Evolutionary conservation across 2,329 filamentous ascomycete genomes (phyloP).

Genomic region (Cercospora zeae-maydis): DNA sequence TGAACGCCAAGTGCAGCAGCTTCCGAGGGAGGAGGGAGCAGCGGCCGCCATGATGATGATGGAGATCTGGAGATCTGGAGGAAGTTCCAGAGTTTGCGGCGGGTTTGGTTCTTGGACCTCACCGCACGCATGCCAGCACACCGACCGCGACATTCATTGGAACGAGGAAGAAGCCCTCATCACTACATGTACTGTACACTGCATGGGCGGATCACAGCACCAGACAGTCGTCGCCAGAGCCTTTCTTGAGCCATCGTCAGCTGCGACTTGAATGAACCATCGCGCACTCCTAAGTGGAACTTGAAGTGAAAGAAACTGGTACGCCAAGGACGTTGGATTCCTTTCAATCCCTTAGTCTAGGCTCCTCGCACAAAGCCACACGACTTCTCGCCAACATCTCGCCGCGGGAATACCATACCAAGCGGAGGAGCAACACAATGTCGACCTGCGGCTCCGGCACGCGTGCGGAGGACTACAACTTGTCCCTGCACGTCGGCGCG

Average conservation of each 20-base stretch:
- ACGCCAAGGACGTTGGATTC: background rate
- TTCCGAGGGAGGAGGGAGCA: background rate
- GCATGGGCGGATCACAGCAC: background rate
- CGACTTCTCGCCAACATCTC: background rate
- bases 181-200: background rate
- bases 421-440: slow-evolving; percentile 7
- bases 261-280: background rate
- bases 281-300: background rate
- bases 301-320: background rate
- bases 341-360: background rate
- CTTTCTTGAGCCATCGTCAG: background rate
- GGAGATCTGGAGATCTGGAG: background rate
- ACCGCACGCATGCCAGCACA: background rate
- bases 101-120: background rate
- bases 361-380: background rate
- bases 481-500: slow-evolving; percentile 53
- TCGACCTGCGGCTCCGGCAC: slow-evolving; percentile 49
- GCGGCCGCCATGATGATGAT: background rate
- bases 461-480: slow-evolving; percentile 48
- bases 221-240: background rate
- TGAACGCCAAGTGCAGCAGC: background rate
- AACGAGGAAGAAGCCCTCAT: background rate
- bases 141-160: background rate
- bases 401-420: background rate
- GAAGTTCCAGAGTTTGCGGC: background rate